Percentiles rank a stretch among this genome's conserved stretches.
Evolutionary conservation across 345 rosid genomes (phyloP).

Genomic region (Corchorus capsularis): DNA sequence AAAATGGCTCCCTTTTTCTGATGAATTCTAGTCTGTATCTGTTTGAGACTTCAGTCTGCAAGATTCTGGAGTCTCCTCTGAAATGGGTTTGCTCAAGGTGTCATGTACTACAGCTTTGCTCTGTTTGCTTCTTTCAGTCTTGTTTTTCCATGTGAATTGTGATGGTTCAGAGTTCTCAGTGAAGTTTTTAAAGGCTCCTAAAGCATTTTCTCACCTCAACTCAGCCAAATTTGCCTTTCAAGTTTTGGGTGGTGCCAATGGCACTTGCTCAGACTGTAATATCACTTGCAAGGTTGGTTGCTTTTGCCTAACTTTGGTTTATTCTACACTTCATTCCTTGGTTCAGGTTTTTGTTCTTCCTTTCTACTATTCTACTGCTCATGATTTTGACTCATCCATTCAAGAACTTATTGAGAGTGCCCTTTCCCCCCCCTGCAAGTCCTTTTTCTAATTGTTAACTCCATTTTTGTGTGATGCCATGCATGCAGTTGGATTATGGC

Average conservation of each 20-base stretch:
- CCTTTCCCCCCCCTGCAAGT: not conserved
- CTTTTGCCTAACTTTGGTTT: not conserved
- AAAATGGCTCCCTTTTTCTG: conserved; percentile 18
- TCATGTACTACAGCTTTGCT: conserved; percentile 42
- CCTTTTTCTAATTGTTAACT: not conserved
- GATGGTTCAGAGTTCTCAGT: conserved; percentile 44
- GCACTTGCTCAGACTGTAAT: conserved; percentile 56
- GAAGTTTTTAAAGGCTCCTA: conserved; percentile 72
- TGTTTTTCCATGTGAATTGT: conserved; percentile 37
- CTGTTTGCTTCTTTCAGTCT: conserved; percentile 40
- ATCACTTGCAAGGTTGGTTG: conserved; percentile 70
- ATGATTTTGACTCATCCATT: conserved; percentile 1
- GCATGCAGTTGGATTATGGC: conserved; percentile 73
- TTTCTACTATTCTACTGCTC: not conserved
- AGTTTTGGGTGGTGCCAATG: conserved; percentile 49
- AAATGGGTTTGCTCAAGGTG: conserved; percentile 47
- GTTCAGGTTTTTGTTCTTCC: not conserved
- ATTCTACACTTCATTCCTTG: not conserved
- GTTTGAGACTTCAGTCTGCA: conserved; percentile 1
- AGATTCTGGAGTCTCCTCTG: conserved; percentile 17
- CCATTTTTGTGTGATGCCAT: conserved; percentile 3
- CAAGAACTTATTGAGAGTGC: not conserved
- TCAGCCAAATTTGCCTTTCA: conserved; percentile 72
- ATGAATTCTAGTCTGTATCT: conserved; percentile 20
- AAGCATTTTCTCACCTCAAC: conserved; percentile 50